Base-by-base conservation (phyloP, 805 yeast genomes). In the Sugiyamaella marilandica region DNA sequence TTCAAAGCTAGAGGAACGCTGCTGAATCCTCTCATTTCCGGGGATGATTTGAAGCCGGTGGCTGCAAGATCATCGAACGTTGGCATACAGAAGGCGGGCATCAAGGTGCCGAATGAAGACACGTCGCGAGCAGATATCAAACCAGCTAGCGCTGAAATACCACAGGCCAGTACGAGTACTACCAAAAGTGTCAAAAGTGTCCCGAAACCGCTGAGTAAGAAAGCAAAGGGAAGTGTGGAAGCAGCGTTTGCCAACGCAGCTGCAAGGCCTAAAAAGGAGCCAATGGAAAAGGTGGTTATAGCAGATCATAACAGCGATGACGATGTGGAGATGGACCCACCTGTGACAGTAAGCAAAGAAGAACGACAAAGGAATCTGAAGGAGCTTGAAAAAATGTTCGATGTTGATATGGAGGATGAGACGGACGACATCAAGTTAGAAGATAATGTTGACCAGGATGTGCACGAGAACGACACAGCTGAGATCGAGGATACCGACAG, bases 371-470 rank as follows among this genome's bases (percentile, higher is more conserved):
- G 41, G 41, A 50, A 41, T 11, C 21, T 41, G 16, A 51, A 47
- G 46, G 50, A 55, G 36, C 45, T 53, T 10, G 50, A 51, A 36
- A 47, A 36, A 14, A 54, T 58, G 47, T 58, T 58, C 36, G 54
- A 46, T 18, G 57, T 57, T 10, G 50, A 45, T 14, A 41, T 45
- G 37, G 36, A 32, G 19, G 50, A 44, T 8, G 56, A 46, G 9
- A 54, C 52, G n/a, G 51, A 46, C 10, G 54, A 44, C 18, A 51
- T 34, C 18, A 49, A 50, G 18, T 11, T 35, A 2, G 47, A 43
- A 2, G 44, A 43, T 29, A 51, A 44, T 31, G 49, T 19, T 3
- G 39, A 46, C 10, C 16, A 14, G 37, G 47, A 45, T 31, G 4
- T 26, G 10, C 19, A 24, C 9, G 37, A 45, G 18, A 21, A 13